Base-by-base conservation (phyloP, 768 basidiomycete species). In the Pholiota conissans region DNA sequence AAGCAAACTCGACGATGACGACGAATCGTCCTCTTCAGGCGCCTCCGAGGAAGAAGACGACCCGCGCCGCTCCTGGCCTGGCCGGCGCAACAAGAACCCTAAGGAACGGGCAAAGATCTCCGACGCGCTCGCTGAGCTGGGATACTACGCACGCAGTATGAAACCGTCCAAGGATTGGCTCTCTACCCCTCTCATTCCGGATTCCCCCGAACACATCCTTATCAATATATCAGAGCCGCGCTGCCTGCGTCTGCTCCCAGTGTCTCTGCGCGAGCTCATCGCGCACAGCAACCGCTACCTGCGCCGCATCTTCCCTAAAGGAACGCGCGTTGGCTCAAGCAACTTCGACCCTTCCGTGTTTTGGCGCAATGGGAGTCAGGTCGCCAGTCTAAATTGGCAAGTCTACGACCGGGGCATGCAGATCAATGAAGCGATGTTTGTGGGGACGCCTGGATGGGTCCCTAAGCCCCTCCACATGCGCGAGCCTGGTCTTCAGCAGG, bases 321-420 rank as follows among this genome's bases (percentile, higher is more conserved):
- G 84, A 4, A 79, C 80, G 3, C 81, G 86, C 13, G 76, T 87
- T 49, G 67, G 67, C 4, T 86, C 84, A 1, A 78, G 75, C 62
- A 87, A 88, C 65, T 71, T 82, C 51, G 74, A 80, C 39, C 81
- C 83, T 0, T 69, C 80, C 16, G 65, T 69, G 26, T 82, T 81
- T 61, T 86, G 85, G 84, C 73, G 78, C 16, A 75, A 71, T 39
- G 86, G 86, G 2, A 79, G 83, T 4, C 86, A 87, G 50, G 73
- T 87, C 9, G 79, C 77, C 0, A 77, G 79, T 34, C 68, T 87
- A 40, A 86, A 87, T 60, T 86, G 85, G 85, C 85, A 87, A 68
- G 73, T 71, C n/a, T 84, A 79, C 61, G 84, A 86, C 63, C 63
- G 60, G 1, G 79, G 80, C 1, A 81, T 83, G 79, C 83, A 84